phyloP scores from a whole-genome alignment of 768 basidiomycete species.

The Phlebiopsis flavidoalba region DNA sequence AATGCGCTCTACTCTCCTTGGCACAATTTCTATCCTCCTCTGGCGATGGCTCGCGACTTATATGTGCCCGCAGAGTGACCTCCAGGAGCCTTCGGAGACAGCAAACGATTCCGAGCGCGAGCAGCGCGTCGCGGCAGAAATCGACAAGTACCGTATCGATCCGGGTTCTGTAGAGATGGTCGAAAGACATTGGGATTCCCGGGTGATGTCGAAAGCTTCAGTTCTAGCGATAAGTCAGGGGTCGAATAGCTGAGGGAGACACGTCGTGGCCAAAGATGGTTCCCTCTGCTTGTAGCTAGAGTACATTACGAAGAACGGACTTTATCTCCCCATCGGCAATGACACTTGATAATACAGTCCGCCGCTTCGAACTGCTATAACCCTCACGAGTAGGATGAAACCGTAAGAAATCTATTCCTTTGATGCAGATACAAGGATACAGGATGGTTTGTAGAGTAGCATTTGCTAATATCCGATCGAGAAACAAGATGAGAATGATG shows the following conservation, averaged over 20 bases:
- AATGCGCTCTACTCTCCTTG: conserved; percentile 60
- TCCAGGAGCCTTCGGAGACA: conserved; percentile 11
- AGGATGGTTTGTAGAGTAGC: neutral
- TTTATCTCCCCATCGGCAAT: conserved; percentile 32
- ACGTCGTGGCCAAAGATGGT: conserved; percentile 44
- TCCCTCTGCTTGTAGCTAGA: conserved; percentile 37
- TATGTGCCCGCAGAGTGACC: conserved; percentile 58
- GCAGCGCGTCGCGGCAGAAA: conserved; percentile 27
- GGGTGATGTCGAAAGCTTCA: conserved; percentile 50
- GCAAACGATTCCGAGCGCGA: conserved; percentile 29
- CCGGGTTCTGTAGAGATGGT: conserved; percentile 50
- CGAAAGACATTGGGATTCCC: conserved; percentile 60
- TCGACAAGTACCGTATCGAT: conserved; percentile 46
- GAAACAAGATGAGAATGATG: neutral
- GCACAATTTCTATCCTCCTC: conserved; percentile 51
- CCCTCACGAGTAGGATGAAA: neutral
- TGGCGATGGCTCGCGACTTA: conserved; percentile 54
- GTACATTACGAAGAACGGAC: conserved; percentile 43
- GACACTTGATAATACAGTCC: neutral
- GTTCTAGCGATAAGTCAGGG: conserved; percentile 68
- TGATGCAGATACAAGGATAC: conserved; percentile 4
- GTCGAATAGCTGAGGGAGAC: conserved; percentile 31
- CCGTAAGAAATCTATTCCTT: conserved; percentile 9
- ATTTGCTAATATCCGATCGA: no score
- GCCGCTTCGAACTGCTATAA: no score